Evolutionary conservation across 345 rosid genomes (phyloP), one percentile per base, ranked within the genome.

Genomic region (Lagerstroemia speciosa): DNA sequence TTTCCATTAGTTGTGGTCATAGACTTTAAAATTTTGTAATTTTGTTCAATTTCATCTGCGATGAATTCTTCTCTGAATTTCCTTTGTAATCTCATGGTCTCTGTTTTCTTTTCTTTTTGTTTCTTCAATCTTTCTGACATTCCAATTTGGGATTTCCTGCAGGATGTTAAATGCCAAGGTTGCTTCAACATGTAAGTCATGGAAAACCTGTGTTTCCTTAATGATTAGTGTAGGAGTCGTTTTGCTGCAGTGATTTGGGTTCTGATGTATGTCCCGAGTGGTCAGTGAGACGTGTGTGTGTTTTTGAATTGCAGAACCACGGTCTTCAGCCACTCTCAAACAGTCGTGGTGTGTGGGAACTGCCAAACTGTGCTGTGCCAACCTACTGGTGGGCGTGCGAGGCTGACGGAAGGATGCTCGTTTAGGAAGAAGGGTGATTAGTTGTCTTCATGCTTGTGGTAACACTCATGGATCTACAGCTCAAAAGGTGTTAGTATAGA

Each of bases 111-210:
- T 57, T 36, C 37, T 45, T 27, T 3, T 43, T 71, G 19, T 15
- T 43, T 41, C 41, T 12, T 26, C 66, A 36, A 16, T 60, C 17
- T 43, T 33, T 50, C 11, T 0, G 20, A 22, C 31, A n/a, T 70
- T 7, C 30, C 34, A n/a, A 53, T 53, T 3, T 29, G 34, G 27
- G 22, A 15, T 9, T 64, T 71, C 32, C 32, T 78, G 66, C 41
- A 89, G 94, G 94, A 89, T 83, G 94, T 89, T 58, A 89, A 85
- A 53, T 89, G 94, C 79, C 89, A 82, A 65, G 91, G 95, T 8
- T 89, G 95, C 81, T 89, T 89, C 80, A 78, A 80, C 80, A 89
- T 89, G 91, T 89, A 78, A 82, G 83, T 66, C 31, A 22, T 30
- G 19, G 1, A 4, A 16, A 20, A 63, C 3, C 29, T 22, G 32